These are phyloP conservation scores for Lentinula guzmanii DNA, from an alignment of 768 basidiomycete species.

Conservation along the genomic window DNA sequence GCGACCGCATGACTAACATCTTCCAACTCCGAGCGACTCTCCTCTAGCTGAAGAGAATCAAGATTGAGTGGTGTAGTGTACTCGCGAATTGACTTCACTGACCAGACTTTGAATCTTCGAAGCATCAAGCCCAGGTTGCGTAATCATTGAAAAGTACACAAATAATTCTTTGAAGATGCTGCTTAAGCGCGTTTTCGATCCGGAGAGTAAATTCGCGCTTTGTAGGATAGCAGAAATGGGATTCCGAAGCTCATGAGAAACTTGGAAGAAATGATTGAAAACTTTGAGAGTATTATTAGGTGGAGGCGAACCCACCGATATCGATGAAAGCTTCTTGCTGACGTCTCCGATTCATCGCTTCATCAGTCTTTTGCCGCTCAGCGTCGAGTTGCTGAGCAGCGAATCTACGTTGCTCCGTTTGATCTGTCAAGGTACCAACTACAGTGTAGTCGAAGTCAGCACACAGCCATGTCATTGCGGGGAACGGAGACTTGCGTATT, in stretches of 20 bases:
- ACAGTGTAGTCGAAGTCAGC: not conserved
- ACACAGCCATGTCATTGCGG: not conserved
- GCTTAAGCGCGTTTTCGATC: not conserved
- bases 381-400: not conserved
- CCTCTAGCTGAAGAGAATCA: not conserved
- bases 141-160: too few species aligned
- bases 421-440: constrained; percentile 4
- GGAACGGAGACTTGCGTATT: not conserved
- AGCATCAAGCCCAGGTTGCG: too few species aligned
- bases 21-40: not conserved
- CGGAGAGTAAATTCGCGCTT: constrained; percentile 4
- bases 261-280: not conserved
- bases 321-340: constrained; percentile 7
- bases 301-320: not conserved
- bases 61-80: too few species aligned
- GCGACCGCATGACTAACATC: constrained; percentile 3
- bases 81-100: too few species aligned
- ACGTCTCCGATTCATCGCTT: not conserved
- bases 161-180: not conserved
- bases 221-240: constrained; percentile 6
- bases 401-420: not conserved
- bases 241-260: constrained; percentile 6
- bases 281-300: not conserved
- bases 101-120: too few species aligned
- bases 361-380: constrained; percentile 1